Evolutionary conservation across 352 stramenopile species (phyloP).

Genomic region (Phytopythium sindhum): DNA sequence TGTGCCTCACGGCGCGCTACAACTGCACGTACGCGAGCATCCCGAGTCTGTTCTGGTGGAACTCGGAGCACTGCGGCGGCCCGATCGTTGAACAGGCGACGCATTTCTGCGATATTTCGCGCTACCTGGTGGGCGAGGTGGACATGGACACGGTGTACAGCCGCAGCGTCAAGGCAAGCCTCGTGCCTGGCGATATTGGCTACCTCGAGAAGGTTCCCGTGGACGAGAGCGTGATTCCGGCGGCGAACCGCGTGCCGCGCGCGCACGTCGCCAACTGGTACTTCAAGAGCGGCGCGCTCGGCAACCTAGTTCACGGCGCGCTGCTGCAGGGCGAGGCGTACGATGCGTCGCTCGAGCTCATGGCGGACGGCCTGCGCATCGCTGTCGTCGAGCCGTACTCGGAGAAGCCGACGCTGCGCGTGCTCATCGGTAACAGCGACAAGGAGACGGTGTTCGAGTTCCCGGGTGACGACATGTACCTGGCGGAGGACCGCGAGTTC

Average conservation of each 20-base stretch:
- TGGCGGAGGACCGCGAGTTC: slow-evolving; percentile 35
- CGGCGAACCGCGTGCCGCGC: slow-evolving; percentile 26
- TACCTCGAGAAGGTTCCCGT: slow-evolving; percentile 32
- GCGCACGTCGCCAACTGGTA: slow-evolving; percentile 32
- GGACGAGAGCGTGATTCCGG: slow-evolving; percentile 19
- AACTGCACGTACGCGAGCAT: slow-evolving; percentile 34
- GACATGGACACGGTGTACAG: slow-evolving; percentile 29
- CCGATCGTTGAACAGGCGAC: slow-evolving; percentile 38
- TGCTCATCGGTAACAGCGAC: slow-evolving; percentile 23
- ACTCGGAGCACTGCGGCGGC: slow-evolving; percentile 30
- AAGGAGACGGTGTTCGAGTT: slow-evolving; percentile 31
- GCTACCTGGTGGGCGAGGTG: slow-evolving; percentile 30
- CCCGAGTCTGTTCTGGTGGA: slow-evolving; percentile 37
- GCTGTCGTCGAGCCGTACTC: slow-evolving; percentile 35
- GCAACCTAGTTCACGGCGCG: slow-evolving; percentile 27
- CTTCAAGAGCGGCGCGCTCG: slow-evolving; percentile 32
- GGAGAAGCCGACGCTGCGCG: slow-evolving; percentile 28
- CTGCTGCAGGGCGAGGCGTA: slow-evolving; percentile 28
- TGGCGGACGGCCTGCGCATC: slow-evolving; percentile 32
- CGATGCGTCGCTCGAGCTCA: slow-evolving; percentile 30
- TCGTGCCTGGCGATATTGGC: slow-evolving; percentile 24
- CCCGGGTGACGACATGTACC: slow-evolving; percentile 33
- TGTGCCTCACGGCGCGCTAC: slow-evolving; percentile 34
- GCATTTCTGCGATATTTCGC: slow-evolving; percentile 32
- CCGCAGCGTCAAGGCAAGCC: slow-evolving; percentile 34